These are phyloP conservation scores for Crithidia sp. DNA, from an alignment of 208 protist species.

Conservation along the genomic window DNA sequence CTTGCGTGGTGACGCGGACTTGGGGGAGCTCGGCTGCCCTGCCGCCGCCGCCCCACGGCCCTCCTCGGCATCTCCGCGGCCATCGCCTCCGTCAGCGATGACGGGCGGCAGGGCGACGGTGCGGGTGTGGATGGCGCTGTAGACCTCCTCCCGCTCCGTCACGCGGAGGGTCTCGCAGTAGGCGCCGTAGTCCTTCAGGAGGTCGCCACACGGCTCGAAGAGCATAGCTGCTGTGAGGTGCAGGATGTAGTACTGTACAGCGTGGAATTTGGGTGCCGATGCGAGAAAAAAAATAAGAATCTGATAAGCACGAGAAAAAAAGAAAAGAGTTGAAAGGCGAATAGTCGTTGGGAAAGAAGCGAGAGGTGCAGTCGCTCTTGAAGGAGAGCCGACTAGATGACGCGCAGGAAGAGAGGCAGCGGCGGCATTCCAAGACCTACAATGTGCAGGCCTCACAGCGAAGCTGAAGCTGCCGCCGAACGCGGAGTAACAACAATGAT, in stretches of 20 bases:
- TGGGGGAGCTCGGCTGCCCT: not conserved
- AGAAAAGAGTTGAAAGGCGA: conserved; percentile 1
- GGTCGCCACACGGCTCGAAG: conserved; percentile 87
- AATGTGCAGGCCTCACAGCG: no score
- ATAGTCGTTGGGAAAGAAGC: not conserved
- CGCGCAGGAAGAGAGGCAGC: no score
- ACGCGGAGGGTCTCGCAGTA: conserved; percentile 85
- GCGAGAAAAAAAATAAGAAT: not conserved
- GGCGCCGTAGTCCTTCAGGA: conserved; percentile 86
- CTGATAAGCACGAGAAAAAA: not conserved
- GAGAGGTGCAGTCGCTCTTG: not conserved
- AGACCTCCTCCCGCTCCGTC: conserved; percentile 87
- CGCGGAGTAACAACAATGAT: no score
- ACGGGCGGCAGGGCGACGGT: conserved; percentile 19
- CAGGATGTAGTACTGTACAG: no score
- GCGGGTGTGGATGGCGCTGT: conserved; percentile 51
- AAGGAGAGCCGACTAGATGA: no score
- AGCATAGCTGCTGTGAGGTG: conserved; percentile 44
- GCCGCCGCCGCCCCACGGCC: not conserved
- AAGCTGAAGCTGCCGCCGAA: no score
- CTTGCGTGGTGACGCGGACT: conserved; percentile 5
- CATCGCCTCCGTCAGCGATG: not conserved
- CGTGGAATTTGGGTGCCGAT: no score
- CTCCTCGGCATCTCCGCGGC: not conserved
- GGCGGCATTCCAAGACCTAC: no score